Evolutionary conservation across 257 asterid species (phyloP).

Genomic region (Rauvolfia tetraphylla): DNA sequence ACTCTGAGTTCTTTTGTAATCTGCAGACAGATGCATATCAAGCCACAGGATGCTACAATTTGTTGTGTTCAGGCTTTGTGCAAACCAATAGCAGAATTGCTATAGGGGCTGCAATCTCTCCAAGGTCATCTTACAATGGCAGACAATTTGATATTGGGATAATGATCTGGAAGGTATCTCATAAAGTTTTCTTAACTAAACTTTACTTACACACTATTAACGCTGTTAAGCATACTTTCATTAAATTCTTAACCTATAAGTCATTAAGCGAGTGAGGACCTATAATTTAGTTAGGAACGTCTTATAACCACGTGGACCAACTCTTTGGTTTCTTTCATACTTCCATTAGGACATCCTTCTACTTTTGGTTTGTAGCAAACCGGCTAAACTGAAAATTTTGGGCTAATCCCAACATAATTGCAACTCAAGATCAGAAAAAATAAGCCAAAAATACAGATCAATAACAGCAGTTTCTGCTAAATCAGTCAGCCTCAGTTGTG

Average conservation of each 20-base stretch:
- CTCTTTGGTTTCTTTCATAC: neutral
- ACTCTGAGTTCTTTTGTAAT: neutral
- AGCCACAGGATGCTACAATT: slow-evolving; percentile 95
- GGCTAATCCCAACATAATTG: slow-evolving; percentile 4
- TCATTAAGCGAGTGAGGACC: neutral
- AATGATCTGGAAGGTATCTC: slow-evolving; percentile 90
- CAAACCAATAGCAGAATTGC: slow-evolving; percentile 86
- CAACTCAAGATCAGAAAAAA: neutral
- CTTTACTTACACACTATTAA: too few relatives aligned
- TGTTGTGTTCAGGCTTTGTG: slow-evolving; percentile 82
- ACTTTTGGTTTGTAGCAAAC: neutral
- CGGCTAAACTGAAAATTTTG: too few relatives aligned
- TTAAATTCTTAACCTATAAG: too few relatives aligned
- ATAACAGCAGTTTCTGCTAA: slow-evolving; percentile 1
- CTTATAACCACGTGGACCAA: neutral
- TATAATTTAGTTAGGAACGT: neutral
- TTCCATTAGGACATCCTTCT: neutral
- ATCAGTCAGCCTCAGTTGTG: slow-evolving; percentile 9
- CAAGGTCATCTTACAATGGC: slow-evolving; percentile 58
- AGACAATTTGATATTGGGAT: slow-evolving; percentile 83
- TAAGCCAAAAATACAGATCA: neutral
- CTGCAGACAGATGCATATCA: slow-evolving; percentile 90
- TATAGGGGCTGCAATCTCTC: slow-evolving; percentile 96
- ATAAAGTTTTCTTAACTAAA: neutral
- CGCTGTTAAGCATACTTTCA: too few relatives aligned